Conservation (phyloP, 257 asterid genomes). For the Solanum pimpinellifolium region DNA sequence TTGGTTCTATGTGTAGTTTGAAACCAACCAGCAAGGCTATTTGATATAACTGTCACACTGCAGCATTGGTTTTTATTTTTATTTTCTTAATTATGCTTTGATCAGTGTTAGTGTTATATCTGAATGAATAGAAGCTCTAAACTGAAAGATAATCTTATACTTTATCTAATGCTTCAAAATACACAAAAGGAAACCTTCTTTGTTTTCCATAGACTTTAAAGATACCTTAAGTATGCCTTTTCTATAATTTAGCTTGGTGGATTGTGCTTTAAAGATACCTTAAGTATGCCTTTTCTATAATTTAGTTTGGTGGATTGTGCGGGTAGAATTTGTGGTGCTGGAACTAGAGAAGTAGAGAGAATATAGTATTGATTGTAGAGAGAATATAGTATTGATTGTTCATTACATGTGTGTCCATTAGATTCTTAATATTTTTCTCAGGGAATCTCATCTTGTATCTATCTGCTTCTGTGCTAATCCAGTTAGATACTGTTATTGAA, state of each 20-base stretch:
- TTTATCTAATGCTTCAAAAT: neutral
- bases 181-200: neutral
- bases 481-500: neutral
- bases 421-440: too few relatives aligned
- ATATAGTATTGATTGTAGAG: neutral
- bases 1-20: neutral
- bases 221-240: neutral
- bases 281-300: neutral
- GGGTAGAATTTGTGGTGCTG: neutral
- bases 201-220: neutral
- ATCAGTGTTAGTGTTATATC: neutral
- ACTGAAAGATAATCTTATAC: neutral
- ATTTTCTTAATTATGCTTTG: neutral
- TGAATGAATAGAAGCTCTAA: neutral
- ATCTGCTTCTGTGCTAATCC: neutral
- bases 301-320: neutral
- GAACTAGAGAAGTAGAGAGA: neutral
- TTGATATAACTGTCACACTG: neutral
- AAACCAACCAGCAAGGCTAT: neutral
- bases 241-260: neutral
- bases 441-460: neutral
- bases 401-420: neutral
- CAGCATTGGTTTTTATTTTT: neutral
- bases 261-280: neutral
- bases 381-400: neutral